These are phyloP conservation scores for Pinus albicaulis DNA, from an alignment of 75 land plant species.

Conservation along the genomic window DNA sequence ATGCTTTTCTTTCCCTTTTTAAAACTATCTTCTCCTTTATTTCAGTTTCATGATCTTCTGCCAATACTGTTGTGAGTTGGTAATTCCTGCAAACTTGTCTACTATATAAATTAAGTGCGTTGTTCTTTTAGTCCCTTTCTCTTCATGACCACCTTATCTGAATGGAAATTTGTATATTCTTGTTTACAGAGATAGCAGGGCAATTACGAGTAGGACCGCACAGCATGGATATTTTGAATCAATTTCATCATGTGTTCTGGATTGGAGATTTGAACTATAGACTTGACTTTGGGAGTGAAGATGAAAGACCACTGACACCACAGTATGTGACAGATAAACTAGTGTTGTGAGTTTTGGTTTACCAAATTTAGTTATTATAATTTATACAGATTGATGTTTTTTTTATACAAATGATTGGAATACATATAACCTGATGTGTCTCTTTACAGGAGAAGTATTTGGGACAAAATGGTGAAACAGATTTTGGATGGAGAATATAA, in stretches of 20 bases:
- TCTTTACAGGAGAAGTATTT: slow-evolving; percentile 15
- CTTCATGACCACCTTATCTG: slow-evolving; percentile 3
- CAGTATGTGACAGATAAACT: slow-evolving; percentile 22
- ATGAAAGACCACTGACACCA: slow-evolving; percentile 30
- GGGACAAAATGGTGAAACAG: slow-evolving; percentile 31
- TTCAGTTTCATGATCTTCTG: no score
- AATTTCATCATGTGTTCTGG: slow-evolving; percentile 60
- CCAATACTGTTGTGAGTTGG: no score
- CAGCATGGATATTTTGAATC: slow-evolving; percentile 44
- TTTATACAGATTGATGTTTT: neutral
- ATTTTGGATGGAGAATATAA: slow-evolving; percentile 31
- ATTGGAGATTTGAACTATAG: slow-evolving; percentile 54
- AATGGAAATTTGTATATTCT: slow-evolving; percentile 5
- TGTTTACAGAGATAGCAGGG: slow-evolving; percentile 33
- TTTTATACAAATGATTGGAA: neutral
- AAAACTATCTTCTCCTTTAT: no score
- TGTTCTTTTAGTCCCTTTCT: neutral
- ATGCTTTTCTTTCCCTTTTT: no score
- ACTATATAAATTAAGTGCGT: no score
- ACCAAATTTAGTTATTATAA: neutral
- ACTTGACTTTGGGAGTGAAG: slow-evolving; percentile 37
- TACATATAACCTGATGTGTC: neutral
- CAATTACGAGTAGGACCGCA: slow-evolving; percentile 25
- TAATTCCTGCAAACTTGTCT: no score
- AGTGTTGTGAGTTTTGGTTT: neutral